These are phyloP conservation scores for Umbilicaria muhlenbergii DNA, from an alignment of 495 filamentous ascomycete species.

Conservation along the genomic window DNA sequence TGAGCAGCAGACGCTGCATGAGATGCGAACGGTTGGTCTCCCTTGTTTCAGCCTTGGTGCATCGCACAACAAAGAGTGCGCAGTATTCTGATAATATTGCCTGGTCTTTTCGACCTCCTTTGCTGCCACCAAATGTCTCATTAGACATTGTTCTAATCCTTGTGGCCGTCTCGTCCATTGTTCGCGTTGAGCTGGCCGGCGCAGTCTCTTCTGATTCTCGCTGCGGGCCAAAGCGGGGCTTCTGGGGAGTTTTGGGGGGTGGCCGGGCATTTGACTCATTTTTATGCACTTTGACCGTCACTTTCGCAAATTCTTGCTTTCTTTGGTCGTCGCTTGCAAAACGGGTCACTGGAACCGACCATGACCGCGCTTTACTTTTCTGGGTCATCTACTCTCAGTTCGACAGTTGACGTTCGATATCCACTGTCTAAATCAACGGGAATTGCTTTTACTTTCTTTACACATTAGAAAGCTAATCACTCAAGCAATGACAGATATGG, in stretches of 20 bases:
- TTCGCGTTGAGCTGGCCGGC: not conserved
- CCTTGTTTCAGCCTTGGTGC: conserved; percentile 2
- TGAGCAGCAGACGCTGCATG: conserved; percentile 65
- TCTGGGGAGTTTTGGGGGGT: conserved; percentile 8
- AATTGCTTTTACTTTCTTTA: not conserved
- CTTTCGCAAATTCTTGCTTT: conserved; percentile 8
- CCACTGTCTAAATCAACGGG: too few relatives aligned
- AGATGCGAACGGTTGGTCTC: conserved; percentile 63
- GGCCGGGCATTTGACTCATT: conserved; percentile 14
- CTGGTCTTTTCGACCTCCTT: too few relatives aligned
- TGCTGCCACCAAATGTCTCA: too few relatives aligned
- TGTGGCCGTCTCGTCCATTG: not conserved
- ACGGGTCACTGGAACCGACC: not conserved
- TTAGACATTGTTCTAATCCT: not conserved
- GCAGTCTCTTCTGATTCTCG: not conserved
- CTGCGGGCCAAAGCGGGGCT: conserved; percentile 3
- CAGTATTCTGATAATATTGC: too few relatives aligned
- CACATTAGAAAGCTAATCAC: conserved; percentile 11
- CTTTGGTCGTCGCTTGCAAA: not conserved
- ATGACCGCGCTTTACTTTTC: conserved; percentile 1
- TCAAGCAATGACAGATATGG: conserved; percentile 53
- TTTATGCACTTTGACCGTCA: conserved; percentile 15
- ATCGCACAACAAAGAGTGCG: too few relatives aligned
- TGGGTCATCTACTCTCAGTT: not conserved
- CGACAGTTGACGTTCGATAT: too few relatives aligned